A percentile compares a stretch with the other conserved stretches of the same genome.
These are phyloP conservation scores for Pseudogymnoascus verrucosus DNA, from an alignment of 2,329 filamentous ascomycete genomes.

Conservation along the genomic window DNA sequence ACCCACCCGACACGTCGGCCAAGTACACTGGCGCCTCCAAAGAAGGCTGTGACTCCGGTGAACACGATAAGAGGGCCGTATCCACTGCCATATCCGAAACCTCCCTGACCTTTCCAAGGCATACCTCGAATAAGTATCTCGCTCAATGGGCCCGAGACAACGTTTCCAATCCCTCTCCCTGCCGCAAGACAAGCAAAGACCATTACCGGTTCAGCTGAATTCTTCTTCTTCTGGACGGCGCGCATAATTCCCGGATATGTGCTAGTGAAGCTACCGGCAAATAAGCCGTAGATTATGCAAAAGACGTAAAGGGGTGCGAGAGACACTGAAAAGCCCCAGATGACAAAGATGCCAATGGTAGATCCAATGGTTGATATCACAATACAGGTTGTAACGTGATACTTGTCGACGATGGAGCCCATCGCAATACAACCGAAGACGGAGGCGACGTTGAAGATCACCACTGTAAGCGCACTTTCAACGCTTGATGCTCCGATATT, in stretches of 20 bases:
- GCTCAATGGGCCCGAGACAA: conserved; percentile 19
- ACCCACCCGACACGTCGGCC: conserved; percentile 30
- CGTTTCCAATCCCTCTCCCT: conserved; percentile 20
- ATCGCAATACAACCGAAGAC: conserved; percentile 35
- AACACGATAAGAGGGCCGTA: conserved; percentile 22
- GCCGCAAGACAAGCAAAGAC: conserved; percentile 21
- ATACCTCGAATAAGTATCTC: conserved; percentile 15
- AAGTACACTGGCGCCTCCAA: conserved; percentile 33
- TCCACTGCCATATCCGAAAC: conserved; percentile 18
- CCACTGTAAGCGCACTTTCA: conserved; percentile 35
- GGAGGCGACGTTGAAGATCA: conserved; percentile 36
- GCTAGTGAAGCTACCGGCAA: conserved; percentile 42
- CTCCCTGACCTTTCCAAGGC: conserved; percentile 11
- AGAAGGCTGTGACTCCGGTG: conserved; percentile 20
- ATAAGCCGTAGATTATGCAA: conserved; percentile 42
- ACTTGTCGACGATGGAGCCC: conserved; percentile 35
- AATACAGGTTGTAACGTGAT: conserved; percentile 29
- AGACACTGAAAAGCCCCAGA: conserved; percentile 41
- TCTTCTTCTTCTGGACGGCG: conserved; percentile 17
- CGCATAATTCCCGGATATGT: conserved; percentile 35
- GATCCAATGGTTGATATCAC: conserved; percentile 38
- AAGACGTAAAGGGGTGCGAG: conserved; percentile 37
- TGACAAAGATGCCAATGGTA: conserved; percentile 36
- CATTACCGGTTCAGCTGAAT: conserved; percentile 24
- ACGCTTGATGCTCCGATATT: conserved; percentile 30